Evolutionary conservation across 2,329 filamentous ascomycete species (phyloP).

Genomic region (Microdochium paspali): DNA sequence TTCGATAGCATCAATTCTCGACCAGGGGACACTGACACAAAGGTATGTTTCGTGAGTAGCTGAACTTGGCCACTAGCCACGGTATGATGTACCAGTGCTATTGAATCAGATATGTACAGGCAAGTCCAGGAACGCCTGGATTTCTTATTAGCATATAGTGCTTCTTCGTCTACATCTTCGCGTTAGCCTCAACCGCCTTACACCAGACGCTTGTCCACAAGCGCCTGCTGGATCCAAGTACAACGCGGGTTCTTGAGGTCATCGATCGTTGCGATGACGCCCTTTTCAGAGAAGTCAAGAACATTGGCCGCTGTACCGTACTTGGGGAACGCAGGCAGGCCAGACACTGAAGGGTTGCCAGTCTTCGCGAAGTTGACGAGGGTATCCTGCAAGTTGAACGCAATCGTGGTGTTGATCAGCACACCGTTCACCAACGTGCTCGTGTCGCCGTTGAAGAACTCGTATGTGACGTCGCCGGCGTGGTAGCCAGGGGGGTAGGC

Average conservation of each 20-base stretch:
- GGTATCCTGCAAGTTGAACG: conserved; percentile 23
- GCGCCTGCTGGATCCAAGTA: not conserved
- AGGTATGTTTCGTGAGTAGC: no score
- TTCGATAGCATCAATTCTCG: no score
- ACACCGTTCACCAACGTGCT: conserved; percentile 13
- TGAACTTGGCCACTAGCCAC: no score
- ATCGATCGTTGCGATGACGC: not conserved
- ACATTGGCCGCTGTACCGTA: conserved; percentile 12
- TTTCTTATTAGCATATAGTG: no score
- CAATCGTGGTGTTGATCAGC: conserved; percentile 18
- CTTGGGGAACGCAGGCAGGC: conserved; percentile 9
- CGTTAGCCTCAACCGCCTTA: no score
- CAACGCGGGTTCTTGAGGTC: conserved; percentile 1
- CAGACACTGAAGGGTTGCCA: conserved; percentile 17
- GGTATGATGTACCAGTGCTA: no score
- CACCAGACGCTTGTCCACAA: not conserved
- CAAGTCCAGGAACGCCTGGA: no score
- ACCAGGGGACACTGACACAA: no score
- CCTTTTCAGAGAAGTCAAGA: conserved; percentile 2
- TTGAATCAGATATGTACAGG: no score
- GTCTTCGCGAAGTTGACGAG: conserved; percentile 21
- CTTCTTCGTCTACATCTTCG: no score
- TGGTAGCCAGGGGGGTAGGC: conserved; percentile 42
- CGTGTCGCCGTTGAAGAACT: conserved; percentile 34
- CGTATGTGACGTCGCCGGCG: conserved; percentile 40